Evolutionary conservation across 441 rosid genomes (phyloP).

Genomic region (Monsonia emarginata): DNA sequence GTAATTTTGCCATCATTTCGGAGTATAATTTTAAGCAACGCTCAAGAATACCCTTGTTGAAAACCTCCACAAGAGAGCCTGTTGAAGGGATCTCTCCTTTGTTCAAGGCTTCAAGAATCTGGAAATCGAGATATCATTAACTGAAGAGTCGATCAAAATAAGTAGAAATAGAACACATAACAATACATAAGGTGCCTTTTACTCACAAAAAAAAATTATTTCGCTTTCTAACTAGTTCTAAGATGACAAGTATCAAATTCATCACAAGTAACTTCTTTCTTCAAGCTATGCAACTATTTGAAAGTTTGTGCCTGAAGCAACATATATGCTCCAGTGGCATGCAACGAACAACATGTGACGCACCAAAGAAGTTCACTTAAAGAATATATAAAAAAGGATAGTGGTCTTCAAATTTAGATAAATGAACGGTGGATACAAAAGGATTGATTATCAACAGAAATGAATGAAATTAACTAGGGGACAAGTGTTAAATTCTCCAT

Average conservation of each 20-base stretch:
- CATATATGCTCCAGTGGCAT: too few species aligned
- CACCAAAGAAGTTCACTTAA: too few species aligned
- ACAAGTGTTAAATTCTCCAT: too few species aligned
- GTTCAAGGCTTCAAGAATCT: conserved; percentile 94
- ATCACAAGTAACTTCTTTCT: background rate
- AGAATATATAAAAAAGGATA: too few species aligned
- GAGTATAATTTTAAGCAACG: conserved; percentile 68
- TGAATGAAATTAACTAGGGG: too few species aligned
- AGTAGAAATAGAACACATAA: background rate
- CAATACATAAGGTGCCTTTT: background rate
- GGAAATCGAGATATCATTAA: conserved; percentile 23
- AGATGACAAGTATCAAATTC: background rate
- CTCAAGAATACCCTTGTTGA: conserved; percentile 82
- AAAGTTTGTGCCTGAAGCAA: background rate
- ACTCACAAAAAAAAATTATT: too few species aligned
- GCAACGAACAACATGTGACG: too few species aligned
- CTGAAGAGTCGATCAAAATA: conserved; percentile 1
- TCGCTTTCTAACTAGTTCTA: background rate
- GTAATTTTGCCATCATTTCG: conserved; percentile 49
- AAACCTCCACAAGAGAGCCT: conserved; percentile 92
- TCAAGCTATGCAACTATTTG: background rate
- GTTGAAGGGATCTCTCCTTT: conserved; percentile 99
- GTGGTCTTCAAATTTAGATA: too few species aligned
- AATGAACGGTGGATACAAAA: too few species aligned
- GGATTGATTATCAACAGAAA: too few species aligned